Base-by-base conservation (phyloP, 352 stramenopile genomes). In the Globisporangium yorkense region DNA sequence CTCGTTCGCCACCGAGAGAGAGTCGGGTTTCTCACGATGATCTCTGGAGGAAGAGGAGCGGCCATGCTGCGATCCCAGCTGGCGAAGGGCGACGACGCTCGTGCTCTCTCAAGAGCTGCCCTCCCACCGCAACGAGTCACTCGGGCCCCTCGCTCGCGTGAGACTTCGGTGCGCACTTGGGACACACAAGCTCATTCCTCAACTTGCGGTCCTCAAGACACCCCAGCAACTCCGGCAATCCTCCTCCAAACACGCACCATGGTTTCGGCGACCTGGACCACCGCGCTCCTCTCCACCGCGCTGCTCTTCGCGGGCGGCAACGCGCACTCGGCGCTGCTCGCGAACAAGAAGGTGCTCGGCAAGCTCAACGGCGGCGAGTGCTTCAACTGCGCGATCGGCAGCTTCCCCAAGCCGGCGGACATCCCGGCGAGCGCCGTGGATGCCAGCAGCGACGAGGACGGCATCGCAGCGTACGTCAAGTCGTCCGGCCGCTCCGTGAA, bases 371-470 rank as follows among this genome's bases (percentile, higher is more conserved):
- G 54, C 50, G 61, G 61, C 55, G 54, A 54, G 43, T 67, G 61
- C 54, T 63, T 67, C 50, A 67, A 67, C 61, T 67, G 61, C 48
- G 61, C 61, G 49, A 58, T 67, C n/a, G 61, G 54, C n/a, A 43
- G 48, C 35, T 62, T 58, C 54, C 61, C 61, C 6, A 58, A 62
- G 55, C 61, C 61, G 10, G 24, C 55, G 4, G 43, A 44, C 21
- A 67, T 67, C 44, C 61, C 61, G 16, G 50, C 61, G 9, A 62
- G 54, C n/a, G 54, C 49, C 8, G 61, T 67, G 33, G 55, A 67
- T 51, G 15, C 61, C 5, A 57, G 54, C 16, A 49, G 52, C 27
- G 49, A 53, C n/a, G 61, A 46, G 12, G 61, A 67, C 55, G 50
- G 54, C 18, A 39, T 67, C 35, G 61, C 40, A 12, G 54, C 61